Evolutionary conservation across 352 stramenopile genomes (phyloP), one percentile per base, ranked within the genome.

Genomic region (Phytophthora boehmeriae): DNA sequence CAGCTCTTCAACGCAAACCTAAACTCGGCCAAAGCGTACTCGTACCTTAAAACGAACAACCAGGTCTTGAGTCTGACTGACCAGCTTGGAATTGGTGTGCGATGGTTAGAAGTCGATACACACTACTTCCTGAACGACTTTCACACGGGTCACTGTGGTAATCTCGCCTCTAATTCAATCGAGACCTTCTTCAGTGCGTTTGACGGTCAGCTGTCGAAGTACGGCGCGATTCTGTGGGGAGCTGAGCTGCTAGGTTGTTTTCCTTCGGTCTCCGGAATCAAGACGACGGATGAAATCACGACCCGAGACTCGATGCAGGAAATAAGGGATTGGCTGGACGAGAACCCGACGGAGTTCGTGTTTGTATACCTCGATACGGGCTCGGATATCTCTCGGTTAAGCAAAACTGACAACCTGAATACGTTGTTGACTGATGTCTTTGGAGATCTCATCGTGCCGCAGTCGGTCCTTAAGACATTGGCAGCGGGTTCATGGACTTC

Each of bases 41-140:
- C 72, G 46, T 87, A 73, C 54, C 69, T 90, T 44, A 83, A 86
- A 61, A 90, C 80, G 0, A 88, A 86, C 70, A 85, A 90, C 54
- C 75, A 90, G n/a, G 64, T 83, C 5, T 55, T 88, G 16, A 83
- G 73, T 54, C 20, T 90, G 8, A 74, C 69, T 2, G 81, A 90
- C 45, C 77, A 89, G 62, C 62, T 90, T 0, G 68, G 63, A 27
- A 66, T 90, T 2, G 81, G 81, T 34, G 71, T 90, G 51, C 75
- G 81, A 3, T 86, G 62, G 49, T 32, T 90, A 16, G 81, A 90
- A 60, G 69, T 90, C 20, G 78, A 90, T 54, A 81, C 78, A 20
- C 81, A 90, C 63, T 89, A 72, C 58, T 89, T 89, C 58, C 47
- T 86, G 23, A 63, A 76, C 9, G 69, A 88, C 22, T 68, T 90